Percentiles rank a stretch among this genome's conserved stretches.
These are phyloP conservation scores for Ceratobasidium papillatum DNA, from an alignment of 1,284 basidiomycete species.

Conservation along the genomic window DNA sequence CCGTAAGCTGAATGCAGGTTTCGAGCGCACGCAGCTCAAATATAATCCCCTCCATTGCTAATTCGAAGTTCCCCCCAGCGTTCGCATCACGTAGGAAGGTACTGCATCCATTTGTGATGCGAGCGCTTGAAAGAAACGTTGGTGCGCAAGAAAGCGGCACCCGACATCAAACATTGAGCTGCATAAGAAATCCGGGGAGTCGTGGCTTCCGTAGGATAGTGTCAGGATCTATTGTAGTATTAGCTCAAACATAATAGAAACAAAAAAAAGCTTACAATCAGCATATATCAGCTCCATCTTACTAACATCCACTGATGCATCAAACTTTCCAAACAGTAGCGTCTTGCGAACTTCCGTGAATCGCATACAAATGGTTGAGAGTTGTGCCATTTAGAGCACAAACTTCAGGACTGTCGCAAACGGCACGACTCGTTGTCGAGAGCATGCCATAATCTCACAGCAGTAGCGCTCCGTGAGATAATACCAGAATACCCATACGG, in stretches of 20 bases:
- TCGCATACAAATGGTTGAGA: neutral
- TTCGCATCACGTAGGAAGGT: neutral
- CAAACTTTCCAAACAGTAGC: neutral
- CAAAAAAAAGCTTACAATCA: neutral
- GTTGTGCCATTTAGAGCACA: slow-evolving; percentile 17
- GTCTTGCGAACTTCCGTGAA: slow-evolving; percentile 1
- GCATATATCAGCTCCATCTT: neutral
- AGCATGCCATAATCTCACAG: slow-evolving; percentile 3
- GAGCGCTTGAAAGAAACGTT: neutral
- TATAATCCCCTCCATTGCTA: neutral
- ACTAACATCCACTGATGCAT: neutral
- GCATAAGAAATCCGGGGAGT: neutral
- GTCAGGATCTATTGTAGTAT: neutral
- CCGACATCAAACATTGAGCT: neutral
- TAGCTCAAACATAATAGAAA: neutral
- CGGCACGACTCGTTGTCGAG: neutral
- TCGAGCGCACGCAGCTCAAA: neutral
- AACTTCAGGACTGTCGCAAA: slow-evolving; percentile 2
- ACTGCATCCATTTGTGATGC: slow-evolving; percentile 10
- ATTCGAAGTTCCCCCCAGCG: slow-evolving; percentile 23
- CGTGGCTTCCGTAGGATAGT: neutral
- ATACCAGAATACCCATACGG: slow-evolving; percentile 4
- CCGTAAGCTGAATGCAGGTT: neutral
- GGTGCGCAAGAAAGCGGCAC: slow-evolving; percentile 5
- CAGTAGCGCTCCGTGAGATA: slow-evolving; percentile 17